Evolutionary conservation across 331 rosid species (phyloP), one percentile per base, ranked within the genome.

Genomic region (Rhamnella rubrinervis): DNA sequence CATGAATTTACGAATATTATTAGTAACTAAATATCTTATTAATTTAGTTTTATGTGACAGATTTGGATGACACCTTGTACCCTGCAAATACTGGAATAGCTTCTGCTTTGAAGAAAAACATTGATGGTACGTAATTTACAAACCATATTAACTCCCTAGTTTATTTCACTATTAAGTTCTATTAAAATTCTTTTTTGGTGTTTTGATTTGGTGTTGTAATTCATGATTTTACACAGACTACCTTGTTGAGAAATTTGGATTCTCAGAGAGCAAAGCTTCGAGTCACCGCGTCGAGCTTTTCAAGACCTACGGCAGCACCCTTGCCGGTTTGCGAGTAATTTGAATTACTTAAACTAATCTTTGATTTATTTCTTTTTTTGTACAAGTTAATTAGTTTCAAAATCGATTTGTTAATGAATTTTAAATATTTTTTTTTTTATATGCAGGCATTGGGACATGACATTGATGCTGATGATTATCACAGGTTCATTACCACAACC

Each of bases 11-110:
- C 2, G 31, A 19, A 28, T 3, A 12, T 49, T 49, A 14, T 49
- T 49, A 49, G 18, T 49, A 49, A 47, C 16, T 52, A 17, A 18
- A 7, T 18, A 31, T 63, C 23, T 23, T 23, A 21, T 15, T 8
- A 14, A 28, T 25, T 53, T 23, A 3, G 1, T 66, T 10, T 63
- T 35, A 0, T 21, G 19, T 11, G 19, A 26, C 83, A 93, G 98
- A 93, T 71, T 85, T 93, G 73, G 98, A 93, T 40, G 97, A 90
- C 70, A 93, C 98, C 59, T 26, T 93, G 80, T 93, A 93, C 79
- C 73, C 97, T 0, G 58, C 78, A 78, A 78, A n/a, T 67, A 53
- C 70, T 19, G 96, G 97, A 81, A 75, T 93, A 4, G 82, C 85
- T 21, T 55, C 74, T n/a, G 75, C 80, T 26, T 72, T 82, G 20